Base-by-base conservation (phyloP, 2,329 filamentous ascomycete genomes). In the Aspergillus floridensis region DNA sequence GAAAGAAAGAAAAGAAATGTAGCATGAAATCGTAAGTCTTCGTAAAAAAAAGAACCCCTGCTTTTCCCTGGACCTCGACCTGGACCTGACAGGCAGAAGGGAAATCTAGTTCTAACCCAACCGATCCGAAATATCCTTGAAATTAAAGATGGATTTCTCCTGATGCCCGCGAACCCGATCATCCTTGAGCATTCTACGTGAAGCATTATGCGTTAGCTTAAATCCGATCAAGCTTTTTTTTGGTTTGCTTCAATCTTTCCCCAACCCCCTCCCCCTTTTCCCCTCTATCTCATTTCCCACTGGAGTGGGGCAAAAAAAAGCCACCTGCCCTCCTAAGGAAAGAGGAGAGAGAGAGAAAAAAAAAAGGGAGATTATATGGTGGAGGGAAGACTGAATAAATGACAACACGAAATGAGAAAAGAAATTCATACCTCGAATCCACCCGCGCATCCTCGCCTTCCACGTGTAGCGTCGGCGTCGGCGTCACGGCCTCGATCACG, bases 361-460 rank as follows among this genome's bases (percentile, higher is more conserved):
- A 19, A 5, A 41, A 29, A 29, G 26, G 38, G 38, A 44, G 6
- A 22, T 22, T 5, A 22, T 22, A 22, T 3, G 22, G 22, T 22
- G 22, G 22, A 22, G 22, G 22, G 22, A 22, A 22, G 22, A 22
- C 22, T 4, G 22, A 22, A 22, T 4, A 22, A 22, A 1, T 22
- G 22, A 22, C 22, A 22, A 4, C 22, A 22, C 22, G 22, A 4
- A 22, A 10, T 44, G 2, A 16, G 26, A 6, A 38, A 49, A 53
- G 56, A 10, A 49, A 29, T 35, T 62, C 73, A 49, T 73, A 82
- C 79, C 90, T 86, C 70, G 85, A 86, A 77, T 99, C 91, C 68
- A 93, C 84, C 61, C 95, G 84, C 3, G 88, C 88, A 78, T 99
- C 96, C 63, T 96, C 93, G 62, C 93, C 91, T 80, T 99, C 95